A percentile compares a stretch with the other conserved stretches of the same genome.
phyloP scores from a whole-genome alignment of 2,329 filamentous ascomycete species.

The Colletotrichum tamarilloi region DNA sequence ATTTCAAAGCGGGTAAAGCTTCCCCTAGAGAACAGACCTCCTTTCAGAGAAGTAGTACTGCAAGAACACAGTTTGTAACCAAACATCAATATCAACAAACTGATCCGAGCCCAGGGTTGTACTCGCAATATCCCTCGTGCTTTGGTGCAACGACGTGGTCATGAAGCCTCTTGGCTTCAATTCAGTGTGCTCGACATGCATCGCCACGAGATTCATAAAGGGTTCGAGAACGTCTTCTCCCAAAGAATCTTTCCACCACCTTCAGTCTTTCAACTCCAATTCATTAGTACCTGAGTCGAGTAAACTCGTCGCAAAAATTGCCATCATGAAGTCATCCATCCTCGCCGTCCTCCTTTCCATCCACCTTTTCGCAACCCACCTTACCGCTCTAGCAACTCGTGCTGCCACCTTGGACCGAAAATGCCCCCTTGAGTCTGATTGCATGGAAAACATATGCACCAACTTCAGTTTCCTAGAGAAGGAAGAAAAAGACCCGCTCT shows the following conservation, averaged over 20 bases:
- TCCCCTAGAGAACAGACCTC: neutral
- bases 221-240: neutral
- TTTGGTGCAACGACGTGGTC: neutral
- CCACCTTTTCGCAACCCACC: neutral
- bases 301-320: too few species aligned
- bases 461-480: neutral
- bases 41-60: neutral
- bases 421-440: conserved; percentile 10
- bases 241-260: neutral
- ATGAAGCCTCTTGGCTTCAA: neutral
- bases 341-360: neutral
- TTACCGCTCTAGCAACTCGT: neutral
- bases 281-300: neutral
- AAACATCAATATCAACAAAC: neutral
- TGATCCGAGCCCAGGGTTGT: neutral
- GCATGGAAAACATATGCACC: neutral
- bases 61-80: neutral
- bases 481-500: neutral
- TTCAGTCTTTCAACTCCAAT: neutral
- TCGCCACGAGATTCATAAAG: neutral
- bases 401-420: neutral
- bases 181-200: neutral
- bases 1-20: neutral
- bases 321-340: neutral
- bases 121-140: neutral